A percentile compares a stretch with the other conserved stretches of the same genome.
phyloP scores from a whole-genome alignment of 2,329 filamentous ascomycete genomes.

The Penicillium griseofulvum region DNA sequence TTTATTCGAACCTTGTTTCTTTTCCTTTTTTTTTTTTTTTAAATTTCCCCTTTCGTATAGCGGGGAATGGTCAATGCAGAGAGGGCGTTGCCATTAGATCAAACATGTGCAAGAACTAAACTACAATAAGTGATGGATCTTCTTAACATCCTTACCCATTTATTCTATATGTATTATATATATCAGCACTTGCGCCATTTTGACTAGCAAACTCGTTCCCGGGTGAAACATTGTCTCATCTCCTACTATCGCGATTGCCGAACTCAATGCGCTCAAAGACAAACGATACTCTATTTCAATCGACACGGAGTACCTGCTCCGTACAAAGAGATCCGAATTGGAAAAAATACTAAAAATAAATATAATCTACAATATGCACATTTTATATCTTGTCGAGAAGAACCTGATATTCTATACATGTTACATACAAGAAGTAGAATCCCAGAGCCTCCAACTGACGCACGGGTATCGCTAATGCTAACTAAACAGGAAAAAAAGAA shows the following conservation, averaged over 20 bases:
- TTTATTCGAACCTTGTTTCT: constrained; percentile 11
- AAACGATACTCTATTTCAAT: neutral
- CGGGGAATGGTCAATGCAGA: constrained; percentile 15
- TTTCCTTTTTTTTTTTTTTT: neutral
- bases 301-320: no score
- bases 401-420: constrained; percentile 7
- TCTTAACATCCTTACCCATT: neutral
- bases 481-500: constrained; percentile 14
- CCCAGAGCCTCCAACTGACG: constrained; percentile 20
- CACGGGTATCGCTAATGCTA: constrained; percentile 39
- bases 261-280: neutral
- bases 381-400: constrained; percentile 1
- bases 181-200: neutral
- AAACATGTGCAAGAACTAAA: neutral
- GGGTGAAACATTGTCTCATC: neutral
- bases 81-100: neutral
- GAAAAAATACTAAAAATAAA: neutral
- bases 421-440: constrained; percentile 18
- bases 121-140: neutral
- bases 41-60: neutral
- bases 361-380: neutral
- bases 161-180: neutral
- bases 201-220: neutral
- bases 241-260: neutral
- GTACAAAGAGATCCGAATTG: neutral